These are phyloP conservation scores for Daedaleopsis sinensis DNA, from an alignment of 768 basidiomycete species.

Conservation along the genomic window DNA sequence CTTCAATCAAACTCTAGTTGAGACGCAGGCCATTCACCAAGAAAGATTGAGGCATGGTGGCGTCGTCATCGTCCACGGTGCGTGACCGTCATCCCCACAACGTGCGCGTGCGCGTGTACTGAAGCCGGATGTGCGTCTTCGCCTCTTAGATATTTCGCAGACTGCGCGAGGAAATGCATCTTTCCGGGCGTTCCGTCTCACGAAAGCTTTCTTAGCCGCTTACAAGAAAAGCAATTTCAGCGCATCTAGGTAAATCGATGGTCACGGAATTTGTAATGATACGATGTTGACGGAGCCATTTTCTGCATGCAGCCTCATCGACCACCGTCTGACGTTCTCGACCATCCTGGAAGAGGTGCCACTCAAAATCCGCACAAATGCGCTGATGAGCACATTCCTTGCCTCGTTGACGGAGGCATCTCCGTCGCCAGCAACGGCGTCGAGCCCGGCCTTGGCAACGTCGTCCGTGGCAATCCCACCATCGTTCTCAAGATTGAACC, in stretches of 20 bases:
- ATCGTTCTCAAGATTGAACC: constrained; percentile 70
- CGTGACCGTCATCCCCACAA: constrained; percentile 14
- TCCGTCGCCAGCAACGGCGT: constrained; percentile 41
- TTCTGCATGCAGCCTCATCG: constrained; percentile 59
- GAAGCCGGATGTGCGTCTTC: constrained; percentile 5
- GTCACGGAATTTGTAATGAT: constrained; percentile 3
- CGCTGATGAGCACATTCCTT: constrained; percentile 80
- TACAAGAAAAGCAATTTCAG: constrained; percentile 86
- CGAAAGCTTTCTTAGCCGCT: constrained; percentile 77
- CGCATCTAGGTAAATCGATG: constrained; percentile 65
- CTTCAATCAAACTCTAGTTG: constrained; percentile 78
- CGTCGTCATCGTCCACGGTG: constrained; percentile 83
- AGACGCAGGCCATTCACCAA: constrained; percentile 84
- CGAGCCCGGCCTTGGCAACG: constrained; percentile 33
- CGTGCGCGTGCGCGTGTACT: constrained; percentile 6
- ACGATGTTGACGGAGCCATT: constrained; percentile 10
- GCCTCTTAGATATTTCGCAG: constrained; percentile 66
- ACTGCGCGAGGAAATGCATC: constrained; percentile 82
- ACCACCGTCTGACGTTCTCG: constrained; percentile 82
- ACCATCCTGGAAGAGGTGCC: constrained; percentile 87
- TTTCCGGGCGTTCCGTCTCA: constrained; percentile 88
- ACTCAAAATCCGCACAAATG: constrained; percentile 80
- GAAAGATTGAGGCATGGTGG: constrained; percentile 87
- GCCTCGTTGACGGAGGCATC: constrained; percentile 56
- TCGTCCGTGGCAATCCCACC: constrained; percentile 53